Evolutionary conservation across 495 filamentous ascomycete genomes (phyloP).

Genomic region (Astrothelium macrocarpum): DNA sequence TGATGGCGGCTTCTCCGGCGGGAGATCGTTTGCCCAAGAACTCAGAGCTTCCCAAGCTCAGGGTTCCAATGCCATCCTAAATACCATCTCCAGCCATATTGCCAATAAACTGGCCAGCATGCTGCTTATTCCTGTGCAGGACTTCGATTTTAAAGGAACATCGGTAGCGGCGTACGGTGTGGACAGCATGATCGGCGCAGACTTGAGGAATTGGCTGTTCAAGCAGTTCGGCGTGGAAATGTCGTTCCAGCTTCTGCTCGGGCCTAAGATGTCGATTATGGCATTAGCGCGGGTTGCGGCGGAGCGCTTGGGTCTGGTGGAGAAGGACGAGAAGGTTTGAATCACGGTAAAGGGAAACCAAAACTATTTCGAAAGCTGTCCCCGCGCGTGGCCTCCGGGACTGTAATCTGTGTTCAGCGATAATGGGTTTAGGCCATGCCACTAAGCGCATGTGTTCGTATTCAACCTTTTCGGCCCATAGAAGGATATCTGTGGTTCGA

Average conservation of each 20-base stretch:
- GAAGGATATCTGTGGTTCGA: too few relatives aligned
- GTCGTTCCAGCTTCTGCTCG: constrained; percentile 32
- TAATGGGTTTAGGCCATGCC: too few relatives aligned
- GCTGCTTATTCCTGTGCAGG: constrained; percentile 22
- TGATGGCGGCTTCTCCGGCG: neutral
- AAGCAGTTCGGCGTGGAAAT: constrained; percentile 36
- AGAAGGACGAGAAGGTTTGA: neutral
- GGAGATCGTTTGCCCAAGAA: neutral
- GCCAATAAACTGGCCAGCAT: constrained; percentile 28
- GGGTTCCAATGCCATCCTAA: neutral
- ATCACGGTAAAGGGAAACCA: neutral
- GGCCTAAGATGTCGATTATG: constrained; percentile 9
- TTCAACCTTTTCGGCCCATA: too few relatives aligned
- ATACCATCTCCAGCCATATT: constrained; percentile 19
- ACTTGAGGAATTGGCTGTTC: constrained; percentile 41
- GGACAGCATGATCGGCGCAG: constrained; percentile 41
- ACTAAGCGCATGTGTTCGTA: too few relatives aligned
- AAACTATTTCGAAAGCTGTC: neutral
- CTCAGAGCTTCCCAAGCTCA: neutral
- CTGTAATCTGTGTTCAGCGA: too few relatives aligned
- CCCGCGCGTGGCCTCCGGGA: too few relatives aligned
- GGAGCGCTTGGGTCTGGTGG: neutral
- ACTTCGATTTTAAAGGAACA: constrained; percentile 14
- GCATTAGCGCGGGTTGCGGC: neutral
- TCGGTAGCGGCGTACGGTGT: constrained; percentile 35